Evolutionary conservation across 495 filamentous ascomycete genomes (phyloP), one percentile per base, ranked within the genome.

Genomic region (Talaromyces thailandensis): DNA sequence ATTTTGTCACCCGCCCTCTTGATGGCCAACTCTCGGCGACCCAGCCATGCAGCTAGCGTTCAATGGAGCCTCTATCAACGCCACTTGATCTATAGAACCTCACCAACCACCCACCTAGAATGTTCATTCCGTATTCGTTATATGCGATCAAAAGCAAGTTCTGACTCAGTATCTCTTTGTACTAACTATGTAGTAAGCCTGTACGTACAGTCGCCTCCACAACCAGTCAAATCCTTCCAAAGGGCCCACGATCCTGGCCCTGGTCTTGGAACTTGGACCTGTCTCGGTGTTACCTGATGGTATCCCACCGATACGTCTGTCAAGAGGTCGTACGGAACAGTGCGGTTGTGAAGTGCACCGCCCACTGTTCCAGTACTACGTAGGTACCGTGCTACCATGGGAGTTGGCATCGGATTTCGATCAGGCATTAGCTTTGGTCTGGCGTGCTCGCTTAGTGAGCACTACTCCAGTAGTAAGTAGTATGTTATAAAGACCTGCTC

Each of bases 51-150:
- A 55, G n/a, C 51, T 23, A 23, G 51, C 51, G 28, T 55, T 28
- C 50, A 16, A 55, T 55, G 51, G 51, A 55, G 51, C 50, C 50
- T 52, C 50, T 52, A 52, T 52, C 50, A 26, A 52, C 50, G 50
- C 51, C 51, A 55, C 51, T 55, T 55, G 26, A 55, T 55, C 51
- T 55, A 55, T 55, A 55, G 21, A 55, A 25, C 51, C 21, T 55
- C 51, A 26, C 48, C 48, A 52, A 52, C 48, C 18, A 23, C 6
- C 5, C 12, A 24, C 23, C 9, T 6, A 29, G 28, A 29, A 29
- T 29, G 28, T n/a, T n/a, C n/a, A n/a, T 6, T 29, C 28, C 28
- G 28, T 29, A 6, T 29, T 3, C 3, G 28, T 29, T 29, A 11
- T 40, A 37, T 12, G 43, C 43, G n/a, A 43, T 2, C 37, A 48